Conservation (phyloP, 495 filamentous ascomycete species). For the Daldinia loculata region DNA sequence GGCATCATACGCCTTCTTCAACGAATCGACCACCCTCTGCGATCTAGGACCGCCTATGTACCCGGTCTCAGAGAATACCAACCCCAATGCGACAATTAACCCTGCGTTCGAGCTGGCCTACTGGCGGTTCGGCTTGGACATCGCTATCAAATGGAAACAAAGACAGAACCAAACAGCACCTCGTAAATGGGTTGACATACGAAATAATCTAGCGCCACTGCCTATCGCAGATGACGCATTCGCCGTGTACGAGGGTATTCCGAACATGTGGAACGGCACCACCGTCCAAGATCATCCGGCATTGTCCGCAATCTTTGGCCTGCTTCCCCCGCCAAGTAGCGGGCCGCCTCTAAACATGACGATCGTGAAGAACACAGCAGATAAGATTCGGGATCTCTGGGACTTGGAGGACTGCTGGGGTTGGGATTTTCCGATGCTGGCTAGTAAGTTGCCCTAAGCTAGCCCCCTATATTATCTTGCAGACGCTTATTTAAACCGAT, state of each 20-base stretch:
- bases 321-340: slow-evolving; percentile 56
- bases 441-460: slow-evolving; percentile 42
- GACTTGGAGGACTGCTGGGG: slow-evolving; percentile 59
- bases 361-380: slow-evolving; percentile 54
- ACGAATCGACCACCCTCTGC: slow-evolving; percentile 53
- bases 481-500: not conserved
- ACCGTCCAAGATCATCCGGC: slow-evolving; percentile 61
- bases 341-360: slow-evolving; percentile 51
- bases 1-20: slow-evolving; percentile 59
- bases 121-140: slow-evolving; percentile 55
- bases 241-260: slow-evolving; percentile 60
- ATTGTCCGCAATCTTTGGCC: slow-evolving; percentile 59
- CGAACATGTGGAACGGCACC: slow-evolving; percentile 57
- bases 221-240: slow-evolving; percentile 56
- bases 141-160: slow-evolving; percentile 53
- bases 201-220: slow-evolving; percentile 57
- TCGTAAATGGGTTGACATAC: slow-evolving; percentile 50
- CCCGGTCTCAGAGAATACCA: slow-evolving; percentile 60
- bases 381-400: slow-evolving; percentile 56
- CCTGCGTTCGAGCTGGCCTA: slow-evolving; percentile 64
- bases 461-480: not conserved
- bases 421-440: slow-evolving; percentile 65
- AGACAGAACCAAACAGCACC: slow-evolving; percentile 51
- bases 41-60: slow-evolving; percentile 65
- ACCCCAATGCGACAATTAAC: slow-evolving; percentile 60